A percentile compares a stretch with the other conserved stretches of the same genome.
phyloP scores from a whole-genome alignment of 108 stramenopile species.

The Cyclotella cryptica region DNA sequence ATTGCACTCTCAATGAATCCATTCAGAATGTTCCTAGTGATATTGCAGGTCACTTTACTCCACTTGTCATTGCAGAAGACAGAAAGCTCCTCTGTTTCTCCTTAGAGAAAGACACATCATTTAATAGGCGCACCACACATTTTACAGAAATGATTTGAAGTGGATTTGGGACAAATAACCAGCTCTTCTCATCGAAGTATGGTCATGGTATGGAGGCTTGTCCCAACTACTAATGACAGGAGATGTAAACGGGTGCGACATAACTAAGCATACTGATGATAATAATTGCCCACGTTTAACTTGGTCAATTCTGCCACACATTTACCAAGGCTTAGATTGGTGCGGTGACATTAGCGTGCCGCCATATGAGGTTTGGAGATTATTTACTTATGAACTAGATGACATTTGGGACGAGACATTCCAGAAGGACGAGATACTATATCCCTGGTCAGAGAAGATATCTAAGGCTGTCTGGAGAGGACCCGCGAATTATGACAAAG shows the following conservation, averaged over 20 bases:
- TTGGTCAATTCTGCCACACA: background rate
- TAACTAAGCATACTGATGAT: background rate
- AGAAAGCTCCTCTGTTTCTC: background rate
- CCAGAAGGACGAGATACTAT: background rate
- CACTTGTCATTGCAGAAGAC: background rate
- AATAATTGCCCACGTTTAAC: conserved; percentile 3
- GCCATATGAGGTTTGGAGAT: background rate
- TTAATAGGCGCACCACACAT: background rate
- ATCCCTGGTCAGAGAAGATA: conserved; percentile 36
- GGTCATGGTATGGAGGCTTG: background rate
- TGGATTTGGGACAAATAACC: background rate
- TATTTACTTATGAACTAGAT: background rate
- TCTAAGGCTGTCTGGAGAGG: conserved; percentile 43
- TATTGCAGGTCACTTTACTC: background rate
- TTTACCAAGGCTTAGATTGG: background rate
- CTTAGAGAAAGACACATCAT: background rate
- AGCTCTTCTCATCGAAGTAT: background rate
- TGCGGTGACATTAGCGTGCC: background rate
- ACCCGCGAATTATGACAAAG: conserved; percentile 24
- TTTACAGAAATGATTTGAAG: background rate
- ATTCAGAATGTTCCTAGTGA: too few species aligned
- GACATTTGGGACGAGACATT: too few species aligned
- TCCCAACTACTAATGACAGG: background rate
- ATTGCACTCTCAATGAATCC: too few species aligned
- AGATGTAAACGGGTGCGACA: conserved; percentile 6